Evolutionary conservation across 2,329 filamentous ascomycete genomes (phyloP).

Genomic region (Daldinia sp.): DNA sequence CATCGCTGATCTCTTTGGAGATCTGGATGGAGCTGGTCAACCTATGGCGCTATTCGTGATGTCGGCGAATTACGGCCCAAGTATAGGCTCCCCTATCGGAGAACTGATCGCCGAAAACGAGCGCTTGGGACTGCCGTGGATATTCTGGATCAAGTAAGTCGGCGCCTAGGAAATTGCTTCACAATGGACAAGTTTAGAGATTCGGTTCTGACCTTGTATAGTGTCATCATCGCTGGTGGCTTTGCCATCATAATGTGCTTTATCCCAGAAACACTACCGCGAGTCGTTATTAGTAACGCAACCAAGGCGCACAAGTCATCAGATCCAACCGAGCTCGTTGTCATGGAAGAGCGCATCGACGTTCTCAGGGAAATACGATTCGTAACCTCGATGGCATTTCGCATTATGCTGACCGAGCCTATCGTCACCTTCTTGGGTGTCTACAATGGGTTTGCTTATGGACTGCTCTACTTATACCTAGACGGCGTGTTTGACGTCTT

Average conservation of each 20-base stretch:
- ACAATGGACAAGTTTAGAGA: not conserved
- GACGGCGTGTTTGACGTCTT: slow-evolving; percentile 55
- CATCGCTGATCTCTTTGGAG: slow-evolving; percentile 49
- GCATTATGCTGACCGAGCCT: slow-evolving; percentile 53
- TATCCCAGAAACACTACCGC: slow-evolving; percentile 52
- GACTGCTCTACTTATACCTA: slow-evolving; percentile 53
- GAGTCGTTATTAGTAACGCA: slow-evolving; percentile 49
- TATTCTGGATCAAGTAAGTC: slow-evolving; percentile 51
- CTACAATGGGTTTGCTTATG: slow-evolving; percentile 55
- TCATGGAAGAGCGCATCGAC: slow-evolving; percentile 48
- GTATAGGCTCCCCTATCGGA: slow-evolving; percentile 51
- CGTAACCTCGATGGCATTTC: slow-evolving; percentile 53
- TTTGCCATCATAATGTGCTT: slow-evolving; percentile 49
- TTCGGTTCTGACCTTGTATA: slow-evolving; percentile 24
- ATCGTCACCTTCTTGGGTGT: slow-evolving; percentile 52
- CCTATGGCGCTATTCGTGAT: slow-evolving; percentile 54
- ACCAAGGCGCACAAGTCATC: slow-evolving; percentile 45
- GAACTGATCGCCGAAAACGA: slow-evolving; percentile 50
- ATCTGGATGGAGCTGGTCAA: slow-evolving; percentile 51
- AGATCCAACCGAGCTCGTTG: slow-evolving; percentile 44
- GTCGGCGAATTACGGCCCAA: slow-evolving; percentile 51
- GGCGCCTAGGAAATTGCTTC: not conserved
- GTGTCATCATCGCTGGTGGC: slow-evolving; percentile 50
- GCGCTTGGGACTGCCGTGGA: slow-evolving; percentile 50
- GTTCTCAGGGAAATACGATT: slow-evolving; percentile 51